Evolutionary conservation across 2,329 filamentous ascomycete genomes (phyloP).

Genomic region (Neoscytalidium dimidiatum): DNA sequence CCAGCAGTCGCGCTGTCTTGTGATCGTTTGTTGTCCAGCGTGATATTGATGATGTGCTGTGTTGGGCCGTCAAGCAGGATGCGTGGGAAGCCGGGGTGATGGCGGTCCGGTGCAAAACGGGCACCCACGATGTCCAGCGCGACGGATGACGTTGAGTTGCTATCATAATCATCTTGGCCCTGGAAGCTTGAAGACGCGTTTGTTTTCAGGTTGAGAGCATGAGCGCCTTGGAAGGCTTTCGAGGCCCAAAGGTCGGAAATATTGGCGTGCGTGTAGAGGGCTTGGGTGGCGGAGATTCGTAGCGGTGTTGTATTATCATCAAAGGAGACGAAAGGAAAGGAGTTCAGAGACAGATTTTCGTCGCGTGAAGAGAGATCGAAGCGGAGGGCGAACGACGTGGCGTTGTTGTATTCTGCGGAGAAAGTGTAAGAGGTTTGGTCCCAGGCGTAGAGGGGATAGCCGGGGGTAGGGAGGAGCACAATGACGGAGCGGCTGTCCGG

Average conservation of each 20-base stretch:
- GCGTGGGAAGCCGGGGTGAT: no score
- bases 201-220: background rate
- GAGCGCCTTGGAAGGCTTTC: no score
- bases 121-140: no score
- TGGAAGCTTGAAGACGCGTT: background rate
- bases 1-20: no score
- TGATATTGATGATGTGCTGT: no score
- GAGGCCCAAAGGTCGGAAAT: background rate
- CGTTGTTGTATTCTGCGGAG: background rate
- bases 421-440: background rate
- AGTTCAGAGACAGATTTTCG: no score
- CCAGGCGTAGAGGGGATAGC: background rate
- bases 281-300: background rate
- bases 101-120: no score
- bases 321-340: background rate
- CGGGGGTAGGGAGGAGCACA: background rate
- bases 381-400: background rate
- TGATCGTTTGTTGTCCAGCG: no score
- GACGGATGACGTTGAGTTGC: no score
- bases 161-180: background rate
- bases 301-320: background rate
- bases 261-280: background rate
- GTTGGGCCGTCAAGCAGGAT: no score
- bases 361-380: no score
- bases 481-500: background rate